Base-by-base conservation (phyloP, 768 basidiomycete genomes). In the Lyophyllum semitale region DNA sequence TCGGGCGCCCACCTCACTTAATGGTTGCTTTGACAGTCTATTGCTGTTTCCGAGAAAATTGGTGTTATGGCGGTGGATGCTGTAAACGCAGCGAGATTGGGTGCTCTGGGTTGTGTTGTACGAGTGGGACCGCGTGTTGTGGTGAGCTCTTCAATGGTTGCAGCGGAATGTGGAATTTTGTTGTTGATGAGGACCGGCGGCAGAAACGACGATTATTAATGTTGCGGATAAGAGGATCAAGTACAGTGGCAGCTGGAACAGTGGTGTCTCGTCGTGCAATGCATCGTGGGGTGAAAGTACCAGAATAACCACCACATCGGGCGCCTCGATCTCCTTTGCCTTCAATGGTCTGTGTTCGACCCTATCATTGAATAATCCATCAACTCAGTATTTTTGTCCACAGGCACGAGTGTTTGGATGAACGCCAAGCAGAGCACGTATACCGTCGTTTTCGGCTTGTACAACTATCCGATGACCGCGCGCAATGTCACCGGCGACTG, bases 31-130 rank as follows among this genome's bases (percentile, higher is more conserved):
- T 46, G 32, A 37, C 26, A 38, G 53, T 48, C 4, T 54, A 33
- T 33, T 54, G 53, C 46, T 47, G 47, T 23, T 38, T 29, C 22
- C 47, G 47, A n/a, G 45, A 46, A n/a, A 54, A 38, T 11, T 54
- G 53, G 45, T 54, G 53, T 18, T 47, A 54, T 25, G 15, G 37
- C 13, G 37, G 33, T 46, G 52, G 48, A 23, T 49, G 49, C 22
- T 50, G 49, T 27, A 15, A 15, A 17, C 49, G 49, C 26, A 50
- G 23, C 38, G 37, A 54, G 23, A 30, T 48, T 13, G 53, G 45
- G 12, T 54, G 53, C 18, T 18, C 23, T 4, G 27, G 27, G 4
- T 38, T 22, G 2, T 54, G 53, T 44, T 54, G 53, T 23, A 26
- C 22, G 7, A 17, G 17, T 18, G 53, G 53, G 26, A 9, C 35